Evolutionary conservation across 2,329 filamentous ascomycete genomes (phyloP), one percentile per base, ranked within the genome.

Genomic region (Trichoderma sp.): DNA sequence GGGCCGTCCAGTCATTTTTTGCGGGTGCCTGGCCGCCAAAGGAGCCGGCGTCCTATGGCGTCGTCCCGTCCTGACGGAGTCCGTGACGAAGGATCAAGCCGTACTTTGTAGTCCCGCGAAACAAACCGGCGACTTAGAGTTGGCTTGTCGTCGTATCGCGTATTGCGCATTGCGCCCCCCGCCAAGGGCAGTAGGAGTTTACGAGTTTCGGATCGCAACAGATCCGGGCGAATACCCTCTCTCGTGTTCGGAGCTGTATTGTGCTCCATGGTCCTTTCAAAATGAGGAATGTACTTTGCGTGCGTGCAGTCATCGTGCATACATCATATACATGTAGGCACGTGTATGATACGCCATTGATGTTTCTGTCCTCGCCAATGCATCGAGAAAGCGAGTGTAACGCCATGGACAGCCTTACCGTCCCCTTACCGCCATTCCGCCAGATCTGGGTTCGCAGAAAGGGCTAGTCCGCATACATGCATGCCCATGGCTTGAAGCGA

Each of bases 361-460:
- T 53, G 21, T 53, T 14, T 12, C n/a, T 51, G 43, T 21, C n/a
- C 21, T 24, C n/a, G 47, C 47, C 47, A 53, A 53, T 67, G 30
- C 43, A 15, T 57, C 15, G 24, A 39, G 18, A 21, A 36, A 32
- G 39, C 62, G 62, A 53, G 63, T 24, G 63, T 14, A 36, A 66
- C 47, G 47, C 63, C 63, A 53, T 24, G 32, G 51, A 14, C 64
- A 67, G 64, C 47, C 64, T 67, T 67, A 36, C 51, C 47, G 47
- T 18, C 26, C 58, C 26, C 66, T 26, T n/a, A 51, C 56, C 66
- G 56, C 56, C 66, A 32, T 61, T 61, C 21, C 26, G 28, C 56
- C 26, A 69, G 66, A 69, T 69, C 56, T 69, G 28, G 53, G 51
- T 69, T 61, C 66, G 39, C 51, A 67, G 32, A 36, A 57, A 43